A percentile compares a stretch with the other conserved stretches of the same genome.
These are phyloP conservation scores for Fusarium phyllophilum DNA, from an alignment of 2,329 filamentous ascomycete genomes.

Conservation along the genomic window DNA sequence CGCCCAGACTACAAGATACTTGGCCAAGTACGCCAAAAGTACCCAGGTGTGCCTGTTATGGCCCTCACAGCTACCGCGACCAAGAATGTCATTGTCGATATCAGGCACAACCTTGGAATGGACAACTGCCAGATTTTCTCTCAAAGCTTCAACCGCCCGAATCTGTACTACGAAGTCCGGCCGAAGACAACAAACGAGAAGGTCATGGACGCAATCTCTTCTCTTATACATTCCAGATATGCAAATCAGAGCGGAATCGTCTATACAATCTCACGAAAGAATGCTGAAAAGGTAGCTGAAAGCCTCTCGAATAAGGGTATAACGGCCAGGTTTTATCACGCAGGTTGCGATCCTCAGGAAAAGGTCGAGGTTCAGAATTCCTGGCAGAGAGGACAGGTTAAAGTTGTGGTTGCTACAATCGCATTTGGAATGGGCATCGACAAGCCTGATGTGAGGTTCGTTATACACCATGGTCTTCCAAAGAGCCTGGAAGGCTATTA, in stretches of 20 bases:
- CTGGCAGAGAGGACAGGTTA: conserved; percentile 83
- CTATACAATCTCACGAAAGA: conserved; percentile 88
- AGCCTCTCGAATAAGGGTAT: conserved; percentile 74
- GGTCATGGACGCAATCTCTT: conserved; percentile 60
- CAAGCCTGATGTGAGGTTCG: conserved; percentile 95
- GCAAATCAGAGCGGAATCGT: conserved; percentile 83
- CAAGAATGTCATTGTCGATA: conserved; percentile 89
- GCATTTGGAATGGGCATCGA: conserved; percentile 99
- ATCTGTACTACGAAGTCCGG: conserved; percentile 87
- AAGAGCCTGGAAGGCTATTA: conserved; percentile 99
- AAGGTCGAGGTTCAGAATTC: conserved; percentile 77
- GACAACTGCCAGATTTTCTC: conserved; percentile 79
- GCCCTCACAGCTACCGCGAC: conserved; percentile 96
- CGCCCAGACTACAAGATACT: conserved; percentile 93
- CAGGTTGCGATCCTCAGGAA: conserved; percentile 73
- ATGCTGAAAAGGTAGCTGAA: conserved; percentile 81
- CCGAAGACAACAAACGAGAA: conserved; percentile 71
- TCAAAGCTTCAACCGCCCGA: conserved; percentile 97
- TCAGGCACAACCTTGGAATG: conserved; percentile 91
- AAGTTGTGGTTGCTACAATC: conserved; percentile 97
- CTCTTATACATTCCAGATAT: conserved; percentile 78
- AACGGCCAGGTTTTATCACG: conserved; percentile 86
- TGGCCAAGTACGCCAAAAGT: conserved; percentile 76
- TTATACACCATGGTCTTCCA: conserved; percentile 91
- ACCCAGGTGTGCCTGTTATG: conserved; percentile 87